These are phyloP conservation scores for Neospora caninum DNA, from an alignment of 169 alveolate genomes.

Conservation along the genomic window DNA sequence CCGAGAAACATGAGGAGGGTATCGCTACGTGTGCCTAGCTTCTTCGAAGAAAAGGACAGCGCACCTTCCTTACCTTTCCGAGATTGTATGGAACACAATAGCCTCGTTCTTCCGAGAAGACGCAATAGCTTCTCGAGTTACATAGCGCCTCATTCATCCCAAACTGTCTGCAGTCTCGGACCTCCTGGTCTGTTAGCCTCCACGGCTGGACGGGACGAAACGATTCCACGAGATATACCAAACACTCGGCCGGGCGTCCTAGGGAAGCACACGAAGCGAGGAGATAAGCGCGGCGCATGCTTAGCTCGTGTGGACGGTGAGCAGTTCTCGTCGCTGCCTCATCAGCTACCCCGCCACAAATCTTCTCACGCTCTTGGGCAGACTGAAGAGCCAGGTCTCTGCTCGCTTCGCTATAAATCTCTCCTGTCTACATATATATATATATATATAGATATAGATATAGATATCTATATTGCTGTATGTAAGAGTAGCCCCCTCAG, in stretches of 20 bases:
- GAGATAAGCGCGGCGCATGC: background rate
- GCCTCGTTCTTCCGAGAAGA: background rate
- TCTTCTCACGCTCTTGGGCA: too few relatives aligned
- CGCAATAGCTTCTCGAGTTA: background rate
- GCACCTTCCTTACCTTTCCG: background rate
- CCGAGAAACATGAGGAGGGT: too few relatives aligned
- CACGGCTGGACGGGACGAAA: conserved; percentile 3
- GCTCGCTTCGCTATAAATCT: too few relatives aligned
- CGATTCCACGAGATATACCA: conserved; percentile 4
- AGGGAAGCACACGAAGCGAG: background rate
- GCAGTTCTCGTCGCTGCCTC: too few relatives aligned
- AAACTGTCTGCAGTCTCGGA: background rate
- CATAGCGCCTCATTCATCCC: background rate
- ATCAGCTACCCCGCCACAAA: too few relatives aligned
- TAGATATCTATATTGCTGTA: too few relatives aligned
- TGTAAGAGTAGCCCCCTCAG: too few relatives aligned
- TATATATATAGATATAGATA: too few relatives aligned
- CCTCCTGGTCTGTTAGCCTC: background rate
- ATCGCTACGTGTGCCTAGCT: too few relatives aligned
- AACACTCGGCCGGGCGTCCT: conserved; percentile 17
- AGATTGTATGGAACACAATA: background rate
- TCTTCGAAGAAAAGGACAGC: too few relatives aligned
- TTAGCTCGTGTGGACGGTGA: too few relatives aligned
- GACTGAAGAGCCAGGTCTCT: too few relatives aligned
- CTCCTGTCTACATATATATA: background rate